phyloP scores from a whole-genome alignment of 2,329 filamentous ascomycete genomes.

The Xylariaceae sp. region DNA sequence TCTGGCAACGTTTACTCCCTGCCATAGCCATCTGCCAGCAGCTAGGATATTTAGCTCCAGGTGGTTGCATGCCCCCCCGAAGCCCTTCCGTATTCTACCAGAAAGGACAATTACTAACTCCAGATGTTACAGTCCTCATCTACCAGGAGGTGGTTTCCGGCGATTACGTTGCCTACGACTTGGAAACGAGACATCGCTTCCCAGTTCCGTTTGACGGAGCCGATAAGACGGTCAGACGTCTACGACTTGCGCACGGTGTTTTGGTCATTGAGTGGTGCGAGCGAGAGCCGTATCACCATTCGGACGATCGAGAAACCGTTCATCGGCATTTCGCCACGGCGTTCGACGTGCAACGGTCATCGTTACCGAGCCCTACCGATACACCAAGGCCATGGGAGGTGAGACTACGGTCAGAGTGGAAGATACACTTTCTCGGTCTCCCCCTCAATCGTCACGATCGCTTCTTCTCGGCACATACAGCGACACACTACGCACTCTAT shows the following conservation, averaged over 20 bases:
- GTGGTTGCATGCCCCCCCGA: too few species aligned
- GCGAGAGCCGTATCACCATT: conserved; percentile 54
- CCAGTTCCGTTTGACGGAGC: conserved; percentile 57
- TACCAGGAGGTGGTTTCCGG: conserved; percentile 48
- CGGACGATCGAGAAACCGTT: conserved; percentile 57
- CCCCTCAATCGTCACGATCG: conserved; percentile 61
- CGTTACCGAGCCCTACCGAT: conserved; percentile 13
- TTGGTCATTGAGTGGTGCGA: conserved; percentile 71
- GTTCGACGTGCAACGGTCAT: conserved; percentile 52
- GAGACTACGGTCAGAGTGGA: conserved; percentile 63
- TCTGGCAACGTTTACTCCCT: too few species aligned
- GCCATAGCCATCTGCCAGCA: too few species aligned
- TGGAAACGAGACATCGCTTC: conserved; percentile 50
- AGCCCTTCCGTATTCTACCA: too few species aligned
- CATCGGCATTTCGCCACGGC: conserved; percentile 66
- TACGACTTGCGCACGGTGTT: conserved; percentile 59
- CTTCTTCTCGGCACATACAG: conserved; percentile 67
- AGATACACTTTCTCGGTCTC: conserved; percentile 63
- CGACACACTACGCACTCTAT: conserved; percentile 66
- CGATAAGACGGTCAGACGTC: conserved; percentile 58
- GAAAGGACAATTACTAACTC: too few species aligned
- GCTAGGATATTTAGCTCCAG: too few species aligned
- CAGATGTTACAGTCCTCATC: too few species aligned
- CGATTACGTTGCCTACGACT: conserved; percentile 55
- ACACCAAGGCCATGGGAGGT: conserved; percentile 48